These are phyloP conservation scores for Cydonia oblonga DNA, from an alignment of 331 rosid genomes.

Conservation along the genomic window DNA sequence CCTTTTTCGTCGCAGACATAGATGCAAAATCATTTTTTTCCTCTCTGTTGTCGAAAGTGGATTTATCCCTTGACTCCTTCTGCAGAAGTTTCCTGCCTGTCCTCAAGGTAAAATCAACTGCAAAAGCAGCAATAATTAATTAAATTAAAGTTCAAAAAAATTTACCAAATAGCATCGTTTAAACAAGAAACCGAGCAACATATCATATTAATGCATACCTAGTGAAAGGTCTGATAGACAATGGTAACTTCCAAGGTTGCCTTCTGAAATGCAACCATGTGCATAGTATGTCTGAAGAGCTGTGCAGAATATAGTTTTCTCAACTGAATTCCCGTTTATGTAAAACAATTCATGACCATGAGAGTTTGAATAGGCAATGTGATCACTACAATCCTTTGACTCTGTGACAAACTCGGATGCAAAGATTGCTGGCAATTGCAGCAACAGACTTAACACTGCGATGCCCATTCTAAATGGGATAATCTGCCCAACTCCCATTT, in stretches of 20 bases:
- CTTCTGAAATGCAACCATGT: slow-evolving; percentile 44
- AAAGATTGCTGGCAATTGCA: slow-evolving; percentile 31
- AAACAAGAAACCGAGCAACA: slow-evolving; percentile 4
- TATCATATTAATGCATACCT: slow-evolving; percentile 32
- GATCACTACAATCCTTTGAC: slow-evolving; percentile 48
- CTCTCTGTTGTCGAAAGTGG: slow-evolving; percentile 4
- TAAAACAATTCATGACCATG: slow-evolving; percentile 40
- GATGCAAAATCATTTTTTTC: slow-evolving; percentile 7
- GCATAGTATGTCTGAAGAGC: slow-evolving; percentile 39
- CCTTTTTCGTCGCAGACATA: slow-evolving; percentile 8
- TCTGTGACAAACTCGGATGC: slow-evolving; percentile 30
- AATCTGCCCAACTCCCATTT: slow-evolving; percentile 10
- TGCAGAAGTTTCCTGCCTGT: slow-evolving; percentile 57
- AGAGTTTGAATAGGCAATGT: slow-evolving; percentile 32
- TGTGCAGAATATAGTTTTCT: slow-evolving; percentile 46
- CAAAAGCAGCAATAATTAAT: slow-evolving; percentile 22
- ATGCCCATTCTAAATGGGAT: slow-evolving; percentile 32
- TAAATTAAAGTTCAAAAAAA: too few relatives aligned
- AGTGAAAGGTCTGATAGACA: slow-evolving; percentile 33
- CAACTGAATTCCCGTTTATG: slow-evolving; percentile 46
- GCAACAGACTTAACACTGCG: slow-evolving; percentile 21
- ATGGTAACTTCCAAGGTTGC: slow-evolving; percentile 22
- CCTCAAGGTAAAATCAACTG: slow-evolving; percentile 35
- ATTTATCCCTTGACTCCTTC: slow-evolving; percentile 17
- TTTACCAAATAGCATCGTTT: too few relatives aligned